phyloP scores from a whole-genome alignment of 352 stramenopile species.

The Phytophthora fragariaefolia region DNA sequence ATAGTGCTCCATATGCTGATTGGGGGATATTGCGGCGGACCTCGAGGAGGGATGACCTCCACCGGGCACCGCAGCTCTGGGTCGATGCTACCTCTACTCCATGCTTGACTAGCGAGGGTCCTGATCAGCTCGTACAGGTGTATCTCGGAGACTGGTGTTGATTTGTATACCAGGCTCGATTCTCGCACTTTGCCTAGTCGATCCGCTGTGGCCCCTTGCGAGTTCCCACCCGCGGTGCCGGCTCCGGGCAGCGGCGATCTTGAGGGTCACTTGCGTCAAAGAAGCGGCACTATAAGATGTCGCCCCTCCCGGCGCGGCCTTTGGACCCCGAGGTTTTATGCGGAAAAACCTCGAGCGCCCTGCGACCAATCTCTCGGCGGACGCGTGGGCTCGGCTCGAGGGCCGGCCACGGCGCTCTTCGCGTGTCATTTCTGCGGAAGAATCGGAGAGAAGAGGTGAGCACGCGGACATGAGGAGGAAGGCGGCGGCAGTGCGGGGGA shows the following conservation, averaged over 20 bases:
- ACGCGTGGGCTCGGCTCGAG: constrained; percentile 15
- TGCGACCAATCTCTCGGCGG: constrained; percentile 42
- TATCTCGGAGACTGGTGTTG: too few relatives aligned
- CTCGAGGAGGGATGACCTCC: constrained; percentile 28
- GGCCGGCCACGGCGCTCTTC: constrained; percentile 19
- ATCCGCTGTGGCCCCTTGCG: neutral
- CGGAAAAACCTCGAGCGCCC: constrained; percentile 39
- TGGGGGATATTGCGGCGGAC: constrained; percentile 23
- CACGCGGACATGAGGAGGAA: neutral
- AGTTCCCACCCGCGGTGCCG: neutral
- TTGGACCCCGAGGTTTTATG: constrained; percentile 30
- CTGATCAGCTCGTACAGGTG: too few relatives aligned
- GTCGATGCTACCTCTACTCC: constrained; percentile 1
- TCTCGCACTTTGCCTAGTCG: constrained; percentile 28
- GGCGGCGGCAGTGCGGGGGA: too few relatives aligned
- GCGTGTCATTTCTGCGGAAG: constrained; percentile 56
- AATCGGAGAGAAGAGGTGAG: constrained; percentile 44
- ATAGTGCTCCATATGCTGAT: constrained; percentile 12
- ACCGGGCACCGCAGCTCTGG: neutral
- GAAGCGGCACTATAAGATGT: constrained; percentile 38
- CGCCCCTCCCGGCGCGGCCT: constrained; percentile 26
- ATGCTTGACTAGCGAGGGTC: neutral
- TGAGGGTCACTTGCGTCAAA: constrained; percentile 22
- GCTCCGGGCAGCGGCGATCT: neutral
- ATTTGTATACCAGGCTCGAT: constrained; percentile 12